Percentiles rank a stretch among this genome's conserved stretches.
Evolutionary conservation across 257 asterid species (phyloP).

Genomic region (Anisodus acutangulus): DNA sequence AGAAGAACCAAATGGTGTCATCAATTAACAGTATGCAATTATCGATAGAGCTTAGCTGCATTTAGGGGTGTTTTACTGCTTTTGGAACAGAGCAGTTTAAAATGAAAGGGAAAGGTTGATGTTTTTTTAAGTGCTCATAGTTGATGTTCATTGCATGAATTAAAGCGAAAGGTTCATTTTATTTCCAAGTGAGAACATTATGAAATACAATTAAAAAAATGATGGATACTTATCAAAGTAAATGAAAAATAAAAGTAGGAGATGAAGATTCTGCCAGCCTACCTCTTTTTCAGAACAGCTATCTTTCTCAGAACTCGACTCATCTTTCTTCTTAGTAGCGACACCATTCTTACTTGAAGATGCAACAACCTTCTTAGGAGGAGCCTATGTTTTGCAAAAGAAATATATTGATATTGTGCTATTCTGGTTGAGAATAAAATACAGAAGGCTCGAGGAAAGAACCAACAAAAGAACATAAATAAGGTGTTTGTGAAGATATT

Average conservation of each 20-base stretch:
- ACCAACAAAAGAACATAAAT: neutral
- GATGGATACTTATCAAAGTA: no score
- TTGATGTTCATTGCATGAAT: neutral
- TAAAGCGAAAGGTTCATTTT: neutral
- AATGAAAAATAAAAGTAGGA: no score
- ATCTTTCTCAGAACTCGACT: conserved; percentile 40
- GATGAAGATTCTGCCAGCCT: neutral
- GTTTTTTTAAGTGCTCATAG: no score
- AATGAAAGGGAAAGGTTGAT: no score
- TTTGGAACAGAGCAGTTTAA: no score
- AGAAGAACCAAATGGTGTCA: no score
- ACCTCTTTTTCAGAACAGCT: conserved; percentile 44
- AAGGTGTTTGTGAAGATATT: neutral
- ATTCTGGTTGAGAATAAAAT: neutral
- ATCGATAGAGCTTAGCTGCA: no score
- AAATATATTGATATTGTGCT: neutral
- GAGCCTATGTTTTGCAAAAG: conserved; percentile 32
- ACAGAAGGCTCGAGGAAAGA: conserved; percentile 12
- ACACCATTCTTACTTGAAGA: conserved; percentile 34
- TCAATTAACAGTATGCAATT: no score
- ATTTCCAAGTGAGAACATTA: no score
- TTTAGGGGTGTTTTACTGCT: no score
- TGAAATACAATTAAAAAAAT: no score
- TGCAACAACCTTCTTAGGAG: conserved; percentile 28
- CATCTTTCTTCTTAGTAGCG: conserved; percentile 1